Evolutionary conservation across 768 basidiomycete genomes (phyloP), one percentile per base, ranked within the genome.

Genomic region (Rhizopogon salebrosus): DNA sequence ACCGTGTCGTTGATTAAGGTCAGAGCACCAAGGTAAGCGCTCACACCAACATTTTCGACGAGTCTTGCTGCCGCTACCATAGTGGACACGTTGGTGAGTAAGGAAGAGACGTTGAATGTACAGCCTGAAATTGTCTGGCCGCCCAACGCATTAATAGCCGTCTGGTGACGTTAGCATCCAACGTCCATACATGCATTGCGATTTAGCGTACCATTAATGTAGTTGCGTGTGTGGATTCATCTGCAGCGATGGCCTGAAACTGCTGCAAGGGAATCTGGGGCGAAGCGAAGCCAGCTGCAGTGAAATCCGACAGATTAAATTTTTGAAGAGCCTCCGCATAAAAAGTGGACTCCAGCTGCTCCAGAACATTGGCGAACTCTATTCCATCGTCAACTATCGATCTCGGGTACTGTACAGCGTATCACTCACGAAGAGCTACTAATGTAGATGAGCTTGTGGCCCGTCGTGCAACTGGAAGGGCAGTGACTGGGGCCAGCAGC

Each of bases 281-380:
- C 9, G 77, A 76, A 6, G 75, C 55, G 69, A 85, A 90, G 23
- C 89, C 88, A 54, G 87, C 89, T 10, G 68, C 55, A 7, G 65
- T 67, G 66, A 91, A 91, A 65, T 87, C 85, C 3, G 76, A 63
- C 29, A 73, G 70, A 58, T 80, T 68, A 75, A 92, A 92, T 60
- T 83, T 85, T 11, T 67, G 49, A 22, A 90, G 70, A 14, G 80
- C 87, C 61, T 88, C 77, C 2, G 69, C 54, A 65, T 92, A 92
- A 63, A 91, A 91, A 24, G 71, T 60, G 11, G 76, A 76, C 66
- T 91, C 89, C 14, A 91, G 72, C 57, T 84, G 80, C 65, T 92
- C 89, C 40, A 92, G 74, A 45, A 87, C 82, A 64, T 83, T 73
- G 41, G 88, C 87, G 57, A 91, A 91, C 63, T 83, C 89, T 91